Base-by-base conservation (phyloP, 2,329 filamentous ascomycete species). In the Pseudogymnoascus sp. region DNA sequence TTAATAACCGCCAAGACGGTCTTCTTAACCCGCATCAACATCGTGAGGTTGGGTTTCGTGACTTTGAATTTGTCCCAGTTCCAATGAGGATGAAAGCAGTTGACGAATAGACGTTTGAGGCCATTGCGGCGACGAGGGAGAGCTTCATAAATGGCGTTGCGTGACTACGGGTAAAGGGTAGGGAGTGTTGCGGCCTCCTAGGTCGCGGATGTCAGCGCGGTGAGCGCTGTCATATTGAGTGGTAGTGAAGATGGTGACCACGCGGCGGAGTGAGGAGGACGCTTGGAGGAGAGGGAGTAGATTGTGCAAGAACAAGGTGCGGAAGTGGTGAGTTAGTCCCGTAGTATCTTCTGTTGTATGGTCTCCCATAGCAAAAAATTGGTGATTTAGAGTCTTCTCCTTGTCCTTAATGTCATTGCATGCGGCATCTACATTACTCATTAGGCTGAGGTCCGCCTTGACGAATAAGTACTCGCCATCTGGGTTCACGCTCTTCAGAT, bases 251-350 rank as follows among this genome's bases (percentile, higher is more conserved):
- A 85, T 78, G n/a, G 73, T 79, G 35, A 86, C 77, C 10, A 85
- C 81, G 8, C 83, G 80, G 0, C 79, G 77, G 6, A 84, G 73
- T 2, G 70, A 65, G 0, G 73, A 64, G 0, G 82, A 79, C n/a
- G 69, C 69, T 21, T 76, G 74, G 1, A 87, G 74, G 0, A 80
- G 75, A 0, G 85, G 84, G 10, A 87, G 78, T 0, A 88, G 77
- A 61, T 85, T 83, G 61, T 77, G 61, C 14, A 81, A 75, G 68
- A 86, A 81, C 37, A 82, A 81, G 62, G 80, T 76, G 21, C 84
- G 83, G 2, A 80, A 76, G 71, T 86, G 85, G 72, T 81, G 81
- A 7, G 74, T 74, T 11, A 86, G 74, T 6, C 79, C 75, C 19
- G 77, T 13, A 19, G 44, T 59, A 19, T 19, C 33, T 56, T 64